These are phyloP conservation scores for Talaromyces nanjingensis DNA, from an alignment of 495 filamentous ascomycete species.

Conservation along the genomic window DNA sequence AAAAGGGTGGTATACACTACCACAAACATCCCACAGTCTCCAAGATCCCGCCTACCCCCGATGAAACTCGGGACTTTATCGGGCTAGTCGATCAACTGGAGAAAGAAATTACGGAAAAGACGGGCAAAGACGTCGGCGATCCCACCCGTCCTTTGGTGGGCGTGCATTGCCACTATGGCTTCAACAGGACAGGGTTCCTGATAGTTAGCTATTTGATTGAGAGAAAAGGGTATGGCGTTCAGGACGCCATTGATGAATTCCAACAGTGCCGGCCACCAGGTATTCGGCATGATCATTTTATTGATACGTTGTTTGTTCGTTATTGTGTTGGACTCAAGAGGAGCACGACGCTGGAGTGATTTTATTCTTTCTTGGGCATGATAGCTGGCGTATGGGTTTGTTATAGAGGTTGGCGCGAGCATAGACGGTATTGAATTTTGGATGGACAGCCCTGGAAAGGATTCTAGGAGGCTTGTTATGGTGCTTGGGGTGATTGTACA, in stretches of 20 bases:
- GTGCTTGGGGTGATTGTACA: background rate
- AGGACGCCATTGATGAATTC: constrained; percentile 78
- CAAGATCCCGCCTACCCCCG: constrained; percentile 76
- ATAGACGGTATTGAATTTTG: background rate
- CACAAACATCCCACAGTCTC: constrained; percentile 86
- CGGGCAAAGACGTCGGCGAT: constrained; percentile 36
- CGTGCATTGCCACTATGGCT: constrained; percentile 94
- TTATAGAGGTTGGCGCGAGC: background rate
- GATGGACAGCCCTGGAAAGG: background rate
- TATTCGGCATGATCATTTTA: constrained; percentile 84
- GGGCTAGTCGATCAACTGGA: constrained; percentile 65
- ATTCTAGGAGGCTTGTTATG: background rate
- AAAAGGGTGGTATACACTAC: constrained; percentile 67
- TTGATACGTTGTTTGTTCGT: constrained; percentile 76
- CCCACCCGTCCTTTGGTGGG: constrained; percentile 55
- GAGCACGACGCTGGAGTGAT: constrained; percentile 39
- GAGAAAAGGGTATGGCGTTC: constrained; percentile 59
- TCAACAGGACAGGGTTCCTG: constrained; percentile 86
- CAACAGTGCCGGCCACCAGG: constrained; percentile 65
- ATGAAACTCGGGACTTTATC: constrained; percentile 74
- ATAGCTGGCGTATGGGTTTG: background rate
- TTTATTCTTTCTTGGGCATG: background rate
- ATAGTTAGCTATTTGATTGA: constrained; percentile 90
- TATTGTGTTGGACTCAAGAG: constrained; percentile 56
- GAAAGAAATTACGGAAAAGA: constrained; percentile 31